Base-by-base conservation (phyloP, 345 rosid species). In the Gossypium herbaceum region DNA sequence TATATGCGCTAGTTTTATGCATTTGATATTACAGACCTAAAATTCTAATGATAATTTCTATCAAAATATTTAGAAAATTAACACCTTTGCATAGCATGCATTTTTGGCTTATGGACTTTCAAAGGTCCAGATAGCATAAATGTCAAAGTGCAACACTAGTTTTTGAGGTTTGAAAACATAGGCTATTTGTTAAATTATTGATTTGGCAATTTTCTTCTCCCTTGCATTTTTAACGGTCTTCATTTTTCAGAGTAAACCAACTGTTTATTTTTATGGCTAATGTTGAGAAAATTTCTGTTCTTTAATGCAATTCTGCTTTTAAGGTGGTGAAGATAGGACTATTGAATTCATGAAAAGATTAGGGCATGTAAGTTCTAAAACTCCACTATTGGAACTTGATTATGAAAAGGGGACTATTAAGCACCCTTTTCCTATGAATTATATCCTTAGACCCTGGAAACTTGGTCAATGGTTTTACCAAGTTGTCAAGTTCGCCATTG, bases 241-340 rank as follows among this genome's bases (percentile, higher is more conserved):
- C 58, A 69, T 27, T 50, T 16, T 69, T 69, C 73, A 16, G 44
- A 51, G 59, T 69, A 24, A 56, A 29, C 24, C 73, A 16, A 10
- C 45, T 27, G 4, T 69, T 69, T 69, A 27, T 27, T 48, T 8
- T 50, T 25, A 27, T 16, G 73, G 24, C 44, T 68, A 55, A 68
- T 69, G 19, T 51, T 69, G 60, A 69, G 43, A 51, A 50, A 4
- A 7, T 25, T 69, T 69, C 15, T 69, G 15, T 25, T 27, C 72
- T 69, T 50, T n/a, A 27, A 34, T 69, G 59, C 27, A 54, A 65
- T 65, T 20, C 55, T 34, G 12, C 48, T 52, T 15, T 58, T 68
- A 76, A 94, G 98, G 98, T 54, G 98, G 98, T n/a, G 98, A 94
- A 84, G 90, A 88, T 73, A 91, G 92, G 82, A 83, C 98, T 54